Evolutionary conservation across 345 rosid species (phyloP).

Genomic region (Ceriops zippeliana): DNA sequence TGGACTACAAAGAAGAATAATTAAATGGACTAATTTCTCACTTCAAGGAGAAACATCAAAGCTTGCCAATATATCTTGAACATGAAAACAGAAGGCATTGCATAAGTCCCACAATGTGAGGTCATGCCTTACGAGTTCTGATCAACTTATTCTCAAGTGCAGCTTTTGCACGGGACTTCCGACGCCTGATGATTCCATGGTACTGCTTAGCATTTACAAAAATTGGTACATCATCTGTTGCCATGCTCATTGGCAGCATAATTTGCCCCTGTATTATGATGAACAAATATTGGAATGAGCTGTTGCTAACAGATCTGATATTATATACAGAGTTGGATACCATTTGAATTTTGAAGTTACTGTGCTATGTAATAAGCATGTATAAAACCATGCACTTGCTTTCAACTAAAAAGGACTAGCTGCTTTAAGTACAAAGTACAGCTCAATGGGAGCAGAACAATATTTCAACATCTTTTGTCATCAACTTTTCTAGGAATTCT

Average conservation of each 20-base stretch:
- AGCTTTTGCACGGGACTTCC: slow-evolving; percentile 88
- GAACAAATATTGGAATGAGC: slow-evolving; percentile 6
- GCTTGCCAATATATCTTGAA: no score
- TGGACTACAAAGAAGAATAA: not conserved
- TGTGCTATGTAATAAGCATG: not conserved
- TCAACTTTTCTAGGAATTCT: not conserved
- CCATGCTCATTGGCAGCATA: slow-evolving; percentile 77
- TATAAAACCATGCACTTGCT: not conserved
- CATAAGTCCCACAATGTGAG: not conserved
- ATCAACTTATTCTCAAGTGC: slow-evolving; percentile 50
- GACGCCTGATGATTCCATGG: slow-evolving; percentile 86
- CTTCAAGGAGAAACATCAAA: not conserved
- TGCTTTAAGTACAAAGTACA: no score
- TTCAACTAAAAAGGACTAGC: no score
- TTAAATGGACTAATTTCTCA: not conserved
- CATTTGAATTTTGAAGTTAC: not conserved
- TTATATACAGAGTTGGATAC: not conserved
- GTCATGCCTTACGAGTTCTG: slow-evolving; percentile 61
- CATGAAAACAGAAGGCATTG: no score
- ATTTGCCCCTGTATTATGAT: slow-evolving; percentile 52
- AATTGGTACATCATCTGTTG: slow-evolving; percentile 72
- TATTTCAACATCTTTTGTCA: no score
- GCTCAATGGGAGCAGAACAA: no score
- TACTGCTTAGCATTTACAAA: slow-evolving; percentile 95
- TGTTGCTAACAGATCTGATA: not conserved